phyloP scores from a whole-genome alignment of 139 green algal genomes.

The Chlamydomonas incerta region DNA sequence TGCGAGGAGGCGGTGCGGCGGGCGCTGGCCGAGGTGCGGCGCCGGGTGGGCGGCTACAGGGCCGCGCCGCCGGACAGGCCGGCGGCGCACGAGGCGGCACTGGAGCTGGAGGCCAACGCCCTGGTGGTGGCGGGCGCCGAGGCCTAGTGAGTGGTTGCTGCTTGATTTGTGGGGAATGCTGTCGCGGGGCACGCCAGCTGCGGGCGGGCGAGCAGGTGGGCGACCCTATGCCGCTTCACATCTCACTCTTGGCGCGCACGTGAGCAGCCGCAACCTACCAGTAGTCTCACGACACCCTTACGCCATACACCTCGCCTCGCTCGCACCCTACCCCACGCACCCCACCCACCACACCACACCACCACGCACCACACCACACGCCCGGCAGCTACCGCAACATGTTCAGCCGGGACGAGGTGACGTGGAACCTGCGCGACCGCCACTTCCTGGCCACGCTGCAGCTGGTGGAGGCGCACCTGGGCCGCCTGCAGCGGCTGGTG shows the following conservation, averaged over 20 bases:
- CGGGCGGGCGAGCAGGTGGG: too few relatives aligned
- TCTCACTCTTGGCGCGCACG: too few relatives aligned
- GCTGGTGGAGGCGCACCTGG: slow-evolving; percentile 31
- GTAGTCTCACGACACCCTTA: neutral
- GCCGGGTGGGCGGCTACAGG: neutral
- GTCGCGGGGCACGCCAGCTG: too few relatives aligned
- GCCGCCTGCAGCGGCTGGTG: too few relatives aligned
- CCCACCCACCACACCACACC: neutral
- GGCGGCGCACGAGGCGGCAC: slow-evolving; percentile 41
- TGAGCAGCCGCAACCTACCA: neutral
- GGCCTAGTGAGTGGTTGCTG: slow-evolving; percentile 47
- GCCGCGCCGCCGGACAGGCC: slow-evolving; percentile 20
- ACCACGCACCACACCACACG: neutral
- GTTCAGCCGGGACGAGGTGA: slow-evolving; percentile 62
- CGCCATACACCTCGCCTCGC: neutral
- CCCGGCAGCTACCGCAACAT: slow-evolving; percentile 61
- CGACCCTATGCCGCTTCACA: too few relatives aligned
- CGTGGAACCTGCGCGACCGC: slow-evolving; percentile 75
- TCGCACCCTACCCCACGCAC: neutral
- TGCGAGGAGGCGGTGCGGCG: slow-evolving; percentile 56
- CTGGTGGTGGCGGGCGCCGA: slow-evolving; percentile 67
- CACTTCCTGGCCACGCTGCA: slow-evolving; percentile 62
- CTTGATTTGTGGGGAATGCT: neutral
- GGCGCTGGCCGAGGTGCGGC: slow-evolving; percentile 48
- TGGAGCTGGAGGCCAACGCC: slow-evolving; percentile 61